A percentile compares a stretch with the other conserved stretches of the same genome.
These are phyloP conservation scores for Ilyonectria mors-panacis DNA, from an alignment of 2,329 filamentous ascomycete species.

Conservation along the genomic window DNA sequence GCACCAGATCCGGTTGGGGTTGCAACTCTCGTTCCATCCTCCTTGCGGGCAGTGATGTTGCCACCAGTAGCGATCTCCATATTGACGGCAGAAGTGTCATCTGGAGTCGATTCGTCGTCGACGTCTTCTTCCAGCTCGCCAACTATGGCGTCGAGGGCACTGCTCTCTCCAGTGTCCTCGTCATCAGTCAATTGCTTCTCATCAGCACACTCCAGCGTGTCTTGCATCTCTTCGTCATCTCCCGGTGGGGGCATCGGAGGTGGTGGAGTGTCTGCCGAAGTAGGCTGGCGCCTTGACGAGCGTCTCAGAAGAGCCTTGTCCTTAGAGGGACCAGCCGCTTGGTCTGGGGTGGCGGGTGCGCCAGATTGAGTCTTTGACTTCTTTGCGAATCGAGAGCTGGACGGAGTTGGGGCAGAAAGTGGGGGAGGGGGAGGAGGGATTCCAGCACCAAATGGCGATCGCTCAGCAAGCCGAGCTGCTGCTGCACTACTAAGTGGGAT, in stretches of 20 bases:
- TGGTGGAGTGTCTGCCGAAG: conserved; percentile 66
- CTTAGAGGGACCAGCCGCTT: conserved; percentile 63
- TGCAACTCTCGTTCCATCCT: conserved; percentile 88
- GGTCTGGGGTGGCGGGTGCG: conserved; percentile 59
- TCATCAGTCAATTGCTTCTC: conserved; percentile 86
- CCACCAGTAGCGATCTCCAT: conserved; percentile 90
- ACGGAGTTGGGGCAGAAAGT: conserved; percentile 56
- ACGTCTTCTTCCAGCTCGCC: conserved; percentile 91
- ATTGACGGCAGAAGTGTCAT: conserved; percentile 87
- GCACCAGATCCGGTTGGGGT: conserved; percentile 78
- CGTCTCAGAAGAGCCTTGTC: conserved; percentile 74
- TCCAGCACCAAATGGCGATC: conserved; percentile 56
- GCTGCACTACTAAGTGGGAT: conserved; percentile 66
- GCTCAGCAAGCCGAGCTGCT: conserved; percentile 64
- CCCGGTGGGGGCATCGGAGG: conserved; percentile 67
- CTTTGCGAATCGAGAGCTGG: conserved; percentile 61
- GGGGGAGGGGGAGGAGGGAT: conserved; percentile 56
- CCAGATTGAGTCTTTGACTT: conserved; percentile 65
- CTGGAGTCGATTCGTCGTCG: conserved; percentile 74
- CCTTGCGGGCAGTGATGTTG: conserved; percentile 90
- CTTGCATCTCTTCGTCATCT: conserved; percentile 74
- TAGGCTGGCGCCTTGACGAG: conserved; percentile 73
- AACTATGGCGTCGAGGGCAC: conserved; percentile 87
- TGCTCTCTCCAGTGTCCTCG: conserved; percentile 75
- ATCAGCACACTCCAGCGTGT: conserved; percentile 91